A percentile compares a stretch with the other conserved stretches of the same genome.
Evolutionary conservation across 306 rosid genomes (phyloP).

Genomic region (Lathyrus tuberosus): DNA sequence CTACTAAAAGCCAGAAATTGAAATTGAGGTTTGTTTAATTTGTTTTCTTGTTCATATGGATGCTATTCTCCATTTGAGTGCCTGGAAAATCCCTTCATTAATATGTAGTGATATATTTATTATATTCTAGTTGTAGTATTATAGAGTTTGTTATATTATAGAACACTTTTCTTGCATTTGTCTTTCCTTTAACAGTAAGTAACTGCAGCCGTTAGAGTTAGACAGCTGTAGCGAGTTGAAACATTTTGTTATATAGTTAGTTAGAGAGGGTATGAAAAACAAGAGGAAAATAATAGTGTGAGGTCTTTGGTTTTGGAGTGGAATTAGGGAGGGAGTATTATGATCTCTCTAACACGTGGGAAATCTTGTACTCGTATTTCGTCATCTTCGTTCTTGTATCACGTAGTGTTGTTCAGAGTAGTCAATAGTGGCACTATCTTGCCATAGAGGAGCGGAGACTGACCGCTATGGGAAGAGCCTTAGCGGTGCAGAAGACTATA

Average conservation of each 20-base stretch:
- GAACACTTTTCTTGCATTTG: background rate
- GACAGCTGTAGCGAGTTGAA: too few species aligned
- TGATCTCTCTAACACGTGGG: background rate
- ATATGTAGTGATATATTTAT: too few species aligned
- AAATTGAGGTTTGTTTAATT: slow-evolving; percentile 65
- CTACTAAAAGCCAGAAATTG: slow-evolving; percentile 65
- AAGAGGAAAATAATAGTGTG: background rate
- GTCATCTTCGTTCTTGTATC: background rate
- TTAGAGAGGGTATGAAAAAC: background rate
- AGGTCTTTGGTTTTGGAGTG: background rate
- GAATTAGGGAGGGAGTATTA: background rate
- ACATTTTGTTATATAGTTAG: background rate
- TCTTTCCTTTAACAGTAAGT: background rate
- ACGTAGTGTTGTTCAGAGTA: background rate
- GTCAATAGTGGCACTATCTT: background rate
- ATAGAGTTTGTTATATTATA: background rate
- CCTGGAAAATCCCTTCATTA: too few species aligned
- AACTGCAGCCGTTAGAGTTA: too few species aligned
- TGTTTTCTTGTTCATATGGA: background rate
- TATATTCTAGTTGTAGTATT: background rate
- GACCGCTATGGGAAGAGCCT: too few species aligned
- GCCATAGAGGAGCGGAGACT: too few species aligned
- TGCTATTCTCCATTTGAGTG: background rate
- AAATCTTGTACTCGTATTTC: background rate
- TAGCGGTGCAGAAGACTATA: too few species aligned